Conservation (phyloP, 352 stramenopile species). For the Phytophthora pisi region DNA sequence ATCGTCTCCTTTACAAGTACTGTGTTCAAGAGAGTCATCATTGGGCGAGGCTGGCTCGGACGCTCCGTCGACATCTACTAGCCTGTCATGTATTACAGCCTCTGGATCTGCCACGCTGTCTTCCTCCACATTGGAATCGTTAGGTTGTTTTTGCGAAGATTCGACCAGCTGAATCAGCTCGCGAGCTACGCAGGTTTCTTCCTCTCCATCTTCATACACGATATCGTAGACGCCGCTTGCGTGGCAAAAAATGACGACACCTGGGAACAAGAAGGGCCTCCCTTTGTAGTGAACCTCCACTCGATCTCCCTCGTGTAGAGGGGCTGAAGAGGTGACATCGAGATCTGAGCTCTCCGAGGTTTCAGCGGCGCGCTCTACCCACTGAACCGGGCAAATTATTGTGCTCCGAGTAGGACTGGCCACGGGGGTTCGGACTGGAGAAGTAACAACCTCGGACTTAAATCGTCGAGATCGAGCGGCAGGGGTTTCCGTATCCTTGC, state of each 20-base stretch:
- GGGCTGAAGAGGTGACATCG: neutral
- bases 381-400: constrained; percentile 26
- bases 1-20: neutral
- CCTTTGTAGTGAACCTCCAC: constrained; percentile 27
- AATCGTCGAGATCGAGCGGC: neutral
- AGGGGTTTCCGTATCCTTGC: neutral
- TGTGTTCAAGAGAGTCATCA: neutral
- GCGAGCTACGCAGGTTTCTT: constrained; percentile 29
- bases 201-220: constrained; percentile 35
- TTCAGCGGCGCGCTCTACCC: constrained; percentile 9
- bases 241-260: constrained; percentile 20
- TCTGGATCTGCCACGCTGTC: neutral
- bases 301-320: constrained; percentile 18
- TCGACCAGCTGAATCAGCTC: constrained; percentile 31
- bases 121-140: neutral
- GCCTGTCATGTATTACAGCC: neutral
- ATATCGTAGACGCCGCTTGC: constrained; percentile 29
- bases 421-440: neutral
- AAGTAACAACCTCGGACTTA: neutral
- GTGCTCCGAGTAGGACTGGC: constrained; percentile 5
- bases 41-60: neutral
- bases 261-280: constrained; percentile 10
- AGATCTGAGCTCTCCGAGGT: neutral
- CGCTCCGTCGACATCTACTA: neutral
- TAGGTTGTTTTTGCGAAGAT: neutral